phyloP scores from a whole-genome alignment of 192 early-diverging fungal genomes.

The Nowakowskiella sp. region DNA sequence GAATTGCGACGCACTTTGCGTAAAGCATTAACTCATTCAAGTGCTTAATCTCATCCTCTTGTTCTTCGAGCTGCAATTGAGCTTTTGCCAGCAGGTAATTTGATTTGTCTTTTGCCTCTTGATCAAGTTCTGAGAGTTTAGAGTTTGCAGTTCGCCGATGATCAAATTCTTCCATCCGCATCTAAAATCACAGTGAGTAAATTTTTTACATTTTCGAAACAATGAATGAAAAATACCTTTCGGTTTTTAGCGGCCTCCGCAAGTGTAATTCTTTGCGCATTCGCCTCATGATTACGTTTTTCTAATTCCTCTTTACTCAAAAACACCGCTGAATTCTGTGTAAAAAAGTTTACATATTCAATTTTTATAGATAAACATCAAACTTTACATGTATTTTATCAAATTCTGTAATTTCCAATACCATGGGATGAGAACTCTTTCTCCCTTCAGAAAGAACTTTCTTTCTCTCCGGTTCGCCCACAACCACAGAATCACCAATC shows the following conservation, averaged over 20 bases:
- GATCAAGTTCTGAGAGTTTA: slow-evolving; percentile 38
- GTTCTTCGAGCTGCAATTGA: slow-evolving; percentile 53
- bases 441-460: slow-evolving; percentile 16
- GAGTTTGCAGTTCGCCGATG: slow-evolving; percentile 34
- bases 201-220: slow-evolving; percentile 1
- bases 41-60: slow-evolving; percentile 61
- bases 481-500: slow-evolving; percentile 3
- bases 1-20: slow-evolving; percentile 55
- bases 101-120: slow-evolving; percentile 46
- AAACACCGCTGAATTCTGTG: slow-evolving; percentile 16
- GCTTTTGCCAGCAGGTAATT: slow-evolving; percentile 52
- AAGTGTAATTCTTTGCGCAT: slow-evolving; percentile 17
- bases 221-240: slow-evolving; percentile 30
- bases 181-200: slow-evolving; percentile 12
- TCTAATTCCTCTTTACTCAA: slow-evolving; percentile 34
- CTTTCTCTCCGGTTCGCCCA: slow-evolving; percentile 22
- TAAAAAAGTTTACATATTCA: not conserved
- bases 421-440: too few relatives aligned
- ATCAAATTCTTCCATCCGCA: slow-evolving; percentile 45
- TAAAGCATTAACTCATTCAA: slow-evolving; percentile 59
- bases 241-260: slow-evolving; percentile 34
- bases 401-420: too few relatives aligned
- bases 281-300: slow-evolving; percentile 20
- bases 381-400: too few relatives aligned
- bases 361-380: too few relatives aligned